Conservation (phyloP, 2,329 filamentous ascomycete species). For the Ascochyta pisi region DNA sequence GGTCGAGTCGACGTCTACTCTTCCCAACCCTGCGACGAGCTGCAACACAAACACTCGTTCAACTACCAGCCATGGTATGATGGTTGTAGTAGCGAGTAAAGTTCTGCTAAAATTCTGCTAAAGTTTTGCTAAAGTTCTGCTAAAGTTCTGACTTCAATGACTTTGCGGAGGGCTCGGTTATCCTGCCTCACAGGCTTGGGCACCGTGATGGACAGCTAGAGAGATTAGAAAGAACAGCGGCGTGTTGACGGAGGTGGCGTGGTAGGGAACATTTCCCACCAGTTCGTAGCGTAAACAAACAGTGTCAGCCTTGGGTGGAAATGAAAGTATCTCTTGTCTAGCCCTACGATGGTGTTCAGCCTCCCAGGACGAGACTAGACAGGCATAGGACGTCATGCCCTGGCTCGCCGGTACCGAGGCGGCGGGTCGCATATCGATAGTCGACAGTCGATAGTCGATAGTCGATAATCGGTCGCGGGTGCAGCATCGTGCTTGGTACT, state of each 20-base stretch:
- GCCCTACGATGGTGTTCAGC: not conserved
- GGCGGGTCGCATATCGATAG: constrained; percentile 13
- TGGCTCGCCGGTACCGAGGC: constrained; percentile 7
- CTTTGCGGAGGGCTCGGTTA: constrained; percentile 41
- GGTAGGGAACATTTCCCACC: no score
- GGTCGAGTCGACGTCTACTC: not conserved
- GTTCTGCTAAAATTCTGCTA: no score
- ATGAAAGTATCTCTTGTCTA: no score
- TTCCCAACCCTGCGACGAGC: constrained; percentile 6
- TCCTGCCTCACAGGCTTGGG: constrained; percentile 55
- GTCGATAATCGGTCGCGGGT: not conserved
- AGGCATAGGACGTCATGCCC: not conserved
- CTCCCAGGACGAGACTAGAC: not conserved
- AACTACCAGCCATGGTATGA: constrained; percentile 9
- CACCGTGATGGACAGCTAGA: constrained; percentile 43
- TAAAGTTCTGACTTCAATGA: no score
- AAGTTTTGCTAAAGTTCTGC: no score
- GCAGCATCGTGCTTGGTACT: constrained; percentile 2
- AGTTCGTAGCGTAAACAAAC: no score
- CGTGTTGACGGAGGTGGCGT: no score
- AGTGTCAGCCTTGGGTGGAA: no score
- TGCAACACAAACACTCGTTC: not conserved
- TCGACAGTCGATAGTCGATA: not conserved
- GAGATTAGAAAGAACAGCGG: not conserved
- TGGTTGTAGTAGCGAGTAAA: not conserved